phyloP scores from a whole-genome alignment of 1,284 basidiomycete genomes.

The Sanghuangporus baumii region DNA sequence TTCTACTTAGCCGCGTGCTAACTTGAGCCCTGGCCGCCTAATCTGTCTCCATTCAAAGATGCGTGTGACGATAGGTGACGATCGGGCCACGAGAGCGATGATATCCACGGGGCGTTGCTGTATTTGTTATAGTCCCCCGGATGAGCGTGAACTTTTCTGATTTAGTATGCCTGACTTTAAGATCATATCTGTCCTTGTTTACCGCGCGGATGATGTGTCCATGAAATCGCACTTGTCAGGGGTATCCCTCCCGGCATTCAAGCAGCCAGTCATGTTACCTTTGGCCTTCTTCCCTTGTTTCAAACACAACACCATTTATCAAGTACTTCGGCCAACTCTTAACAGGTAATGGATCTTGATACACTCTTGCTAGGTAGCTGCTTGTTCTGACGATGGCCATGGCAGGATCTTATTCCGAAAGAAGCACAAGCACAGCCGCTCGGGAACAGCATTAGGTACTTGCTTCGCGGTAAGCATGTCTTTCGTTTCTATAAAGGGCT shows the following conservation, averaged over 20 bases:
- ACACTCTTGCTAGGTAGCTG: neutral
- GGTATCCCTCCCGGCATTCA: constrained; percentile 2
- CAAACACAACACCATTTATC: constrained; percentile 1
- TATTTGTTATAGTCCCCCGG: constrained; percentile 1
- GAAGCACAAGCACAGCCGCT: neutral
- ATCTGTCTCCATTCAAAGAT: neutral
- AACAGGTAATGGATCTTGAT: constrained; percentile 2
- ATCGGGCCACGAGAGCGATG: constrained; percentile 8
- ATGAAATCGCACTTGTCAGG: neutral
- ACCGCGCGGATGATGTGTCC: neutral
- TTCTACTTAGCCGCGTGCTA: neutral
- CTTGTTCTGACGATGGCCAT: constrained; percentile 1
- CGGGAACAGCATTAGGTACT: constrained; percentile 5
- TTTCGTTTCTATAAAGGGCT: neutral
- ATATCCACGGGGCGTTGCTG: neutral
- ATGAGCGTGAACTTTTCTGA: neutral
- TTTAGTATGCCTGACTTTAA: neutral
- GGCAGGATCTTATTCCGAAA: neutral
- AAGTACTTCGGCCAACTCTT: neutral
- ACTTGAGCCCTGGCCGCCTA: constrained; percentile 8
- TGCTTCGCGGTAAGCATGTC: neutral
- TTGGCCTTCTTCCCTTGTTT: neutral
- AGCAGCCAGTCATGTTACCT: neutral
- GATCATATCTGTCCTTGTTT: neutral
- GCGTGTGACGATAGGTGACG: constrained; percentile 2